These are phyloP conservation scores for Ganoderma lingzhi DNA, from an alignment of 1,284 basidiomycete genomes.

Conservation along the genomic window DNA sequence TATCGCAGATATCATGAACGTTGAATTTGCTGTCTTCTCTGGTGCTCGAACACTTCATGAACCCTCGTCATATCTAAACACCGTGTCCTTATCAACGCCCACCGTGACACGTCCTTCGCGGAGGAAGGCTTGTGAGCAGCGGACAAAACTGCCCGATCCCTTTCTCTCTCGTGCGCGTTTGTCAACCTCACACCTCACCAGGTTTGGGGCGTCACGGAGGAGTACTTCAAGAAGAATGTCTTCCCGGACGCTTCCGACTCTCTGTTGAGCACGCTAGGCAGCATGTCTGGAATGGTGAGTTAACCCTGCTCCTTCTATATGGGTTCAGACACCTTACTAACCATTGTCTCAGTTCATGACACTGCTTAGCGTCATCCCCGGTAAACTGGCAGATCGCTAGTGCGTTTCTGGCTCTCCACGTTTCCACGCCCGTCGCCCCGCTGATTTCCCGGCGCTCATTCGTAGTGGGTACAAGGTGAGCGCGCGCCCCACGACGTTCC, in stretches of 20 bases:
- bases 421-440: neutral
- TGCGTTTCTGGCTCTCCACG: conserved; percentile 20
- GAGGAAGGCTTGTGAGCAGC: conserved; percentile 35
- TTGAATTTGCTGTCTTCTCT: neutral
- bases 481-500: neutral
- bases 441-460: conserved; percentile 9
- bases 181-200: conserved; percentile 29
- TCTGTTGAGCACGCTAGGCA: conserved; percentile 33
- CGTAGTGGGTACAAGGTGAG: conserved; percentile 31
- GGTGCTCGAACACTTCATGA: neutral
- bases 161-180: conserved; percentile 10
- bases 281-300: conserved; percentile 32
- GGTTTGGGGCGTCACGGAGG: conserved; percentile 36
- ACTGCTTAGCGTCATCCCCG: conserved; percentile 30
- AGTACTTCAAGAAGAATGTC: conserved; percentile 33
- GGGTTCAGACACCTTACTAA: neutral
- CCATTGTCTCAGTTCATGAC: conserved; percentile 30
- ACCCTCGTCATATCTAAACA: neutral
- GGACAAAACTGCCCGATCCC: conserved; percentile 32
- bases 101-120: conserved; percentile 19
- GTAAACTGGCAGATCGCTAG: conserved; percentile 35
- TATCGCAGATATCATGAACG: neutral
- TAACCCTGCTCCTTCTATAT: neutral
- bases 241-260: conserved; percentile 33
- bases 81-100: conserved; percentile 18